Evolutionary conservation across 108 stramenopile genomes (phyloP).

Genomic region (Stephanodiscus triporus): DNA sequence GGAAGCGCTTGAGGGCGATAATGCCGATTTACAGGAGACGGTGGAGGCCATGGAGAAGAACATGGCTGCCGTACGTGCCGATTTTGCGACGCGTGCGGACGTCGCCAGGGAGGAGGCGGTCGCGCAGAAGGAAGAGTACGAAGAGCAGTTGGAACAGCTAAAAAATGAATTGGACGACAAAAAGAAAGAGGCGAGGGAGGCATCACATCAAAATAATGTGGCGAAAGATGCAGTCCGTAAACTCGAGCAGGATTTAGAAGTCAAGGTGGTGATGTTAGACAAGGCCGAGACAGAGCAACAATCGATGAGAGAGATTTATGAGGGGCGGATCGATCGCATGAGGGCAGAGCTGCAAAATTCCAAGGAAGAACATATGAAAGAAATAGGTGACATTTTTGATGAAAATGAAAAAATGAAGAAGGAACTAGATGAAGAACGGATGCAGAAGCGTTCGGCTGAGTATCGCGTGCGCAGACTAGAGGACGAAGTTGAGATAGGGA

Average conservation of each 20-base stretch:
- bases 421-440: constrained; percentile 26
- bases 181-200: constrained; percentile 32
- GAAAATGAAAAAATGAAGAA: constrained; percentile 48
- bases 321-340: constrained; percentile 43
- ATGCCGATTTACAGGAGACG: constrained; percentile 44
- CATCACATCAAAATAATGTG: constrained; percentile 17
- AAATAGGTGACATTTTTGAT: constrained; percentile 21
- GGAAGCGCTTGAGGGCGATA: constrained; percentile 38
- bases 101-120: constrained; percentile 22
- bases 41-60: constrained; percentile 53
- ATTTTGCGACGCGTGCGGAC: constrained; percentile 38
- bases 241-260: constrained; percentile 40
- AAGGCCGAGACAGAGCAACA: constrained; percentile 35
- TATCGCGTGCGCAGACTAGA: constrained; percentile 46
- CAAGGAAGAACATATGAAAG: constrained; percentile 46
- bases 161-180: constrained; percentile 33
- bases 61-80: constrained; percentile 39
- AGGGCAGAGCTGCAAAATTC: constrained; percentile 27
- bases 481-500: constrained; percentile 32
- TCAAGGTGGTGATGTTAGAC: constrained; percentile 31
- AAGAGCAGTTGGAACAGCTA: constrained; percentile 32
- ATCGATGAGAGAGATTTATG: constrained; percentile 37
- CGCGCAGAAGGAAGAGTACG: constrained; percentile 34
- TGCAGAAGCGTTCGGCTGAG: constrained; percentile 42
- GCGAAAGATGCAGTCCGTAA: constrained; percentile 15